Evolutionary conservation across 2,329 filamentous ascomycete species (phyloP).

Genomic region (Chrysosporium queenslandicum): DNA sequence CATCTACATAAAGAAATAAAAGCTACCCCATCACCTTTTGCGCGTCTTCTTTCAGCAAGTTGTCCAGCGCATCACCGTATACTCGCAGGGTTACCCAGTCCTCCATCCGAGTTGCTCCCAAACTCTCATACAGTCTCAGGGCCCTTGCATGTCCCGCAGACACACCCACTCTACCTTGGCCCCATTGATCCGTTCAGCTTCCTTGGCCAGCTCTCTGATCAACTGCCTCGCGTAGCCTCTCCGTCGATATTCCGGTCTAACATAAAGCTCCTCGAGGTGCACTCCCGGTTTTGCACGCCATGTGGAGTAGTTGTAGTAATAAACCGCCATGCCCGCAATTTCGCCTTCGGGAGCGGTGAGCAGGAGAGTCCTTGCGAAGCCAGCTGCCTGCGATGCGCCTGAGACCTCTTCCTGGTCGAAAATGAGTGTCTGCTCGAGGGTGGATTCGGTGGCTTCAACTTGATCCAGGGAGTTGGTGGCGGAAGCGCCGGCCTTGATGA

Average conservation of each 20-base stretch:
- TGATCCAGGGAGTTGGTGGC: constrained; percentile 1
- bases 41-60: neutral
- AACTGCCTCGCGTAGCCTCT: constrained; percentile 1
- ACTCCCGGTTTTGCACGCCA: constrained; percentile 3
- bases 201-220: constrained; percentile 1
- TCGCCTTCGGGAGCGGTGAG: constrained; percentile 2
- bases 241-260: constrained; percentile 2
- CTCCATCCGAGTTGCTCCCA: constrained; percentile 1
- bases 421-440: neutral
- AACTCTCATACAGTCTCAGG: constrained; percentile 1
- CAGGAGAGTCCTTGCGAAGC: neutral
- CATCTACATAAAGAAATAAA: too few relatives aligned
- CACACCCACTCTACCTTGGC: constrained; percentile 1
- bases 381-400: neutral
- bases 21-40: too few relatives aligned
- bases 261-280: constrained; percentile 1
- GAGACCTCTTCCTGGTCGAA: neutral
- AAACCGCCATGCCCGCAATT: constrained; percentile 1
- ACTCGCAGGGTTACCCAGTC: constrained; percentile 5
- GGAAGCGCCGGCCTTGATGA: constrained; percentile 5
- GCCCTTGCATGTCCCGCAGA: constrained; percentile 2
- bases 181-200: neutral
- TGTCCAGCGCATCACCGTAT: neutral
- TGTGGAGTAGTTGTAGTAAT: constrained; percentile 6
- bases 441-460: constrained; percentile 4